Conservation (phyloP, 2,329 filamentous ascomycete genomes). For the Teratosphaeria destructans region DNA sequence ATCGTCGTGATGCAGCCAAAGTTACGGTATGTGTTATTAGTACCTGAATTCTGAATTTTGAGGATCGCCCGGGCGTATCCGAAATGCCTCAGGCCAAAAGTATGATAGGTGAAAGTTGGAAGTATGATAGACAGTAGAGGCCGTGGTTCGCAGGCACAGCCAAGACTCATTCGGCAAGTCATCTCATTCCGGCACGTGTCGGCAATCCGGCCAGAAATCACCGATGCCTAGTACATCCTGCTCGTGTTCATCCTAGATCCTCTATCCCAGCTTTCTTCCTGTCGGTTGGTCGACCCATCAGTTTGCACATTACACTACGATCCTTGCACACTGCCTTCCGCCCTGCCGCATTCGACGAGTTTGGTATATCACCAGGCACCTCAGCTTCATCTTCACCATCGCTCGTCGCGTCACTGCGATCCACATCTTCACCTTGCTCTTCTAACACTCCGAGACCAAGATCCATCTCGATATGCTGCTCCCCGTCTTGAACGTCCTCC, state of each 20-base stretch:
- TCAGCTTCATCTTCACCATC: conserved; percentile 7
- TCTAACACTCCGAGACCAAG: conserved; percentile 26
- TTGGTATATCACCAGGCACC: not conserved
- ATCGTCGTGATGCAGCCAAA: too few relatives aligned
- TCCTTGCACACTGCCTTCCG: conserved; percentile 4
- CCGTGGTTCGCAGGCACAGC: not conserved
- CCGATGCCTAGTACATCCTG: not conserved
- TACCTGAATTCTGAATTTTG: too few relatives aligned
- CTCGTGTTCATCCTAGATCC: conserved; percentile 1
- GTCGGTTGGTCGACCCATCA: conserved; percentile 12
- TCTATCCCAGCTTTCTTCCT: conserved; percentile 2
- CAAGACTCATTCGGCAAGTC: not conserved
- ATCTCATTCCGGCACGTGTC: not conserved
- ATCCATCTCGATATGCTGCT: conserved; percentile 27
- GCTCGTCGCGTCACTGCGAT: conserved; percentile 4
- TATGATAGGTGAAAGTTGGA: too few relatives aligned
- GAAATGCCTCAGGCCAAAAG: too few relatives aligned
- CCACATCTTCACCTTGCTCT: conserved; percentile 9
- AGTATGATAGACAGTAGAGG: too few relatives aligned
- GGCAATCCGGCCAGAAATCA: not conserved
- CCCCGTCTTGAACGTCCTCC: conserved; percentile 23
- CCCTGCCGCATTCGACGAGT: not conserved
- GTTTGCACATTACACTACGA: conserved; percentile 13
- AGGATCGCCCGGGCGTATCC: too few relatives aligned
- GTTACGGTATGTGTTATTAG: too few relatives aligned